Evolutionary conservation across 2,329 filamentous ascomycete species (phyloP), one percentile per base, ranked within the genome.

Genomic region (Myrmaecium sp.): DNA sequence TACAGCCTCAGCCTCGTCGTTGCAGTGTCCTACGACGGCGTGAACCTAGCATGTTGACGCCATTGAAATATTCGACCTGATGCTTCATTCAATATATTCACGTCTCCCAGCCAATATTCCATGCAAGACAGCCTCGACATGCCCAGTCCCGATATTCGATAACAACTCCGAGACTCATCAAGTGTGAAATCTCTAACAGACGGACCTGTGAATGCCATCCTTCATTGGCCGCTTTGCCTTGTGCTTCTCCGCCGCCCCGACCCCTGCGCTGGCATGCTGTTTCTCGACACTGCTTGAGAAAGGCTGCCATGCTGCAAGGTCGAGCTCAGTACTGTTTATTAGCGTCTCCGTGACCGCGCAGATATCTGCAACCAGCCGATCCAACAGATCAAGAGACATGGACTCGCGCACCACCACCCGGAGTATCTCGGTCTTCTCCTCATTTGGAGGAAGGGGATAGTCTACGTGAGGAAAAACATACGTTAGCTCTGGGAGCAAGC

Each of bases 341-440:
- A 77, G 43, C 23, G 47, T 57, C 52, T 77, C 66, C 3, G 72
- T 76, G 5, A 72, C 64, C 6, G 55, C 44, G 32, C 63, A 60
- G 17, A 76, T 62, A 42, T 77, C 72, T 2, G 58, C 52, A 21
- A 78, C 62, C 14, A 78, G 52, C 2, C 66, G 52, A 44, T 76
- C 69, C 14, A 78, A 54, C 25, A 78, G 53, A 42, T 77, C 72
- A n/a, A 75, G 49, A n/a, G 60, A 68, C 66, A 78, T 68, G 38
- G 57, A 69, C 48, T 78, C 72, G 23, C 73, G 59, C 5, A 78
- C 59, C 3, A 77, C 73, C 1, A 77, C 61, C n/a, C 74, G 57
- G 28, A 78, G 47, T 33, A 77, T 78, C 47, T 78, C 71, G 1
- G 55, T 72, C 28, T 63, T 55, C 10, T 72, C 62, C 41, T 69